These are phyloP conservation scores for Backusella mclennaniae DNA, from an alignment of 192 early-diverging fungal genomes.

Conservation along the genomic window DNA sequence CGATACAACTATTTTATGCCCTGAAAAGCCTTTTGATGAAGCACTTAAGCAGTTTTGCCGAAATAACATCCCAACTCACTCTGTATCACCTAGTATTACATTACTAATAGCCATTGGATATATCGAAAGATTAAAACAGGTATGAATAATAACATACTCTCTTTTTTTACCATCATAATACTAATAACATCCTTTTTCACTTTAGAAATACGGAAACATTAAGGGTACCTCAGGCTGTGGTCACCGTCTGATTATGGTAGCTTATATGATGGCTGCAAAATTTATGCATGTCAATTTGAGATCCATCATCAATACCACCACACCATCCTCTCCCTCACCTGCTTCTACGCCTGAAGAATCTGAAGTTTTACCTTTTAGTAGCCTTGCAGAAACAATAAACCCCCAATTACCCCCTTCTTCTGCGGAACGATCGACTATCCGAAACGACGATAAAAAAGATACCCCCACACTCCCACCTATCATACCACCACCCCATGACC, in stretches of 20 bases:
- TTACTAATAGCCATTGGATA: constrained; percentile 47
- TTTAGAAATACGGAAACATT: constrained; percentile 43
- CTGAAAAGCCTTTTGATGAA: constrained; percentile 14
- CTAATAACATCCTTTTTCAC: neutral
- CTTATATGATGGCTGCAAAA: constrained; percentile 51
- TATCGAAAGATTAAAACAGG: constrained; percentile 45
- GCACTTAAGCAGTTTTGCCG: constrained; percentile 21
- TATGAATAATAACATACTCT: neutral
- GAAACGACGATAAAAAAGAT: neutral
- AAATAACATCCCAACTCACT: constrained; percentile 23
- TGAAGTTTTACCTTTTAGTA: neutral
- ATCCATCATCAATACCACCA: constrained; percentile 19
- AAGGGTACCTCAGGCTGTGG: constrained; percentile 47
- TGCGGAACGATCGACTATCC: constrained; percentile 20
- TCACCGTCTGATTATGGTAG: constrained; percentile 46
- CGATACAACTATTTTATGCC: constrained; percentile 17
- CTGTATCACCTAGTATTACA: constrained; percentile 42
- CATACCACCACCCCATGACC: neutral
- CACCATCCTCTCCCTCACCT: neutral
- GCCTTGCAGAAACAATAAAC: neutral
- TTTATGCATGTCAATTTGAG: constrained; percentile 34
- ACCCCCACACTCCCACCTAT: constrained; percentile 9
- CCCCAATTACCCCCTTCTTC: neutral
- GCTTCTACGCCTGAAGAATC: neutral
- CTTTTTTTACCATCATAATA: neutral